Percentiles rank a stretch among this genome's conserved stretches.
phyloP scores from a whole-genome alignment of 2,329 filamentous ascomycete species.

The Claviceps quebecensis region DNA sequence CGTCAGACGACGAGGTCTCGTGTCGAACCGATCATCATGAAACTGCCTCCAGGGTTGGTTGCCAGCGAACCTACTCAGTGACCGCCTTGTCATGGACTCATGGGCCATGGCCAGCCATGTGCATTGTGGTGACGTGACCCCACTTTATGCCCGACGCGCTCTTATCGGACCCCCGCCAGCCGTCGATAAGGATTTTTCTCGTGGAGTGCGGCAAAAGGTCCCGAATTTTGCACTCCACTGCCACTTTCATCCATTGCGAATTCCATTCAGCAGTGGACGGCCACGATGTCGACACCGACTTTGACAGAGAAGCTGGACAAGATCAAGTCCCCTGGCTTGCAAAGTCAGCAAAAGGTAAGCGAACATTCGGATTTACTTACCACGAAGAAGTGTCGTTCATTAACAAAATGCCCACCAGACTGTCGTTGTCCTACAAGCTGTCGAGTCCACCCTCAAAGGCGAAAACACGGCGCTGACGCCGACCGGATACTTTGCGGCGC shows the following conservation, averaged over 20 bases:
- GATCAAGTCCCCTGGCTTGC: conserved; percentile 90
- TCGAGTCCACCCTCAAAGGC: conserved; percentile 83
- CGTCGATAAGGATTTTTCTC: conserved; percentile 14
- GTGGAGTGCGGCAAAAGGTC: neutral
- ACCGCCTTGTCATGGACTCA: no score
- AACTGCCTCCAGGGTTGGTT: neutral
- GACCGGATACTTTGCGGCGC: conserved; percentile 91
- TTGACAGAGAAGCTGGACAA: conserved; percentile 89
- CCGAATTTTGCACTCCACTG: conserved; percentile 4
- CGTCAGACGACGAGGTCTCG: no score
- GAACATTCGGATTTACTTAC: no score
- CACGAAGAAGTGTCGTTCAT: neutral
- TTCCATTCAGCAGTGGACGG: conserved; percentile 6
- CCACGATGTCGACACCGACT: conserved; percentile 28
- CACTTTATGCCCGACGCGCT: neutral
- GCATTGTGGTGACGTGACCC: neutral
- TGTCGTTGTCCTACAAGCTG: conserved; percentile 72
- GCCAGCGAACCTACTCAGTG: no score
- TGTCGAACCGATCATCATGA: neutral
- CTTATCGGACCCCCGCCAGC: conserved; percentile 9
- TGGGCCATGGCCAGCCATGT: no score
- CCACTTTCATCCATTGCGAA: neutral
- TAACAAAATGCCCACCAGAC: conserved; percentile 36
- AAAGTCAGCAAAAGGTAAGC: conserved; percentile 81
- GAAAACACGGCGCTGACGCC: conserved; percentile 73